Percentiles rank a stretch among this genome's conserved stretches.
Evolutionary conservation across 768 basidiomycete species (phyloP).

Genomic region (Podaxis rugospora): DNA sequence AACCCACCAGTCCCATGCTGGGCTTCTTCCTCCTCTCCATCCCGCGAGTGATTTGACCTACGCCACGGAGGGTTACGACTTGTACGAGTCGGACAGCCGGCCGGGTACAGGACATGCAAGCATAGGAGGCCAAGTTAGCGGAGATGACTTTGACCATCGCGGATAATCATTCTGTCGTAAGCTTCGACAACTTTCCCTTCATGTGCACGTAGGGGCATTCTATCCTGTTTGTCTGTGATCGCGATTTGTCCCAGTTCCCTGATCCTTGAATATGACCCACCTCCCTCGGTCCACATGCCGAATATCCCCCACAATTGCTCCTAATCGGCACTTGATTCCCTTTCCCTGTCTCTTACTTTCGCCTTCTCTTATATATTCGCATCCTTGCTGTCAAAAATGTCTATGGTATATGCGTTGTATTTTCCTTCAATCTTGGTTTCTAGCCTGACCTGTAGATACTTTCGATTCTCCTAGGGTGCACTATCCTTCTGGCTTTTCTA

Average conservation of each 20-base stretch:
- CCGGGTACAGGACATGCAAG: constrained; percentile 39
- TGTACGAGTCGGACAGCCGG: constrained; percentile 37
- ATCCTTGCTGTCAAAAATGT: constrained; percentile 8
- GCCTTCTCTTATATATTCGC: background rate
- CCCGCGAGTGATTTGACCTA: constrained; percentile 24
- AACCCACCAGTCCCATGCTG: constrained; percentile 24
- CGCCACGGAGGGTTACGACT: constrained; percentile 27
- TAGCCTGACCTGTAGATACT: constrained; percentile 5
- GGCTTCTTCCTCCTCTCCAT: constrained; percentile 25
- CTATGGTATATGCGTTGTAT: constrained; percentile 10
- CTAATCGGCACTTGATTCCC: background rate
- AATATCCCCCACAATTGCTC: background rate
- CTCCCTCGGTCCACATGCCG: background rate
- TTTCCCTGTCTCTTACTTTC: background rate
- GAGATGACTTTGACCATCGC: constrained; percentile 25
- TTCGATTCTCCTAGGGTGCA: background rate
- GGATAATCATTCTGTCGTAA: constrained; percentile 6
- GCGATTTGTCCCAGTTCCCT: background rate
- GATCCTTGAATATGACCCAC: constrained; percentile 5
- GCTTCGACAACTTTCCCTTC: background rate
- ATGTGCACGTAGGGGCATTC: background rate
- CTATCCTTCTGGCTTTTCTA: background rate
- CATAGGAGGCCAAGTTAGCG: constrained; percentile 24
- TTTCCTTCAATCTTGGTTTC: background rate
- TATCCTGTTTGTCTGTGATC: constrained; percentile 1